Evolutionary conservation across 495 filamentous ascomycete genomes (phyloP), one percentile per base, ranked within the genome.

Genomic region (Tuber calosporum): DNA sequence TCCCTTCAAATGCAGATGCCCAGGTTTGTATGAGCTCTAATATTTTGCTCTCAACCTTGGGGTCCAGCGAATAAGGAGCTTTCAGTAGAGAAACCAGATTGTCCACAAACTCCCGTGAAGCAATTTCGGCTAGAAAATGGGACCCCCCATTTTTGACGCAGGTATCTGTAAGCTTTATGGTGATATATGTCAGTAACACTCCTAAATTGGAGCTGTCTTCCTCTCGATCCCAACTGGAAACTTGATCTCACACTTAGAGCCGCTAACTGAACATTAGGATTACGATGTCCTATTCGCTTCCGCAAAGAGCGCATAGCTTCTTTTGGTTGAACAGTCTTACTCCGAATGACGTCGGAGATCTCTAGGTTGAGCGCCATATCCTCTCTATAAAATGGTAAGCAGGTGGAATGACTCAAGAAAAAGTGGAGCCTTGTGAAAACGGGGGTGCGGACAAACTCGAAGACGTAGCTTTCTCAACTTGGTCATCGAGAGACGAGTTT

Each of bases 71-170:
- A 40, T 88, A 89, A 30, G 88, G 88, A 8, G 88, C 89, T 81
- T 94, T 95, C 53, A 98, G 85, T 9, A 99, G 85, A 26, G 93
- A 97, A 15, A 93, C 91, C 42, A 98, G 83, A 79, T 96, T 97
- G 83, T 98, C 95, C 92, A 99, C 96, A 78, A 98, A 99, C 84
- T 99, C 95, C 72, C 94, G 88, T 3, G 94, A 97, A 20, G 95
- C 94, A 73, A 99, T 94, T 83, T 98, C 95, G 69, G 89, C 86
- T 66, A 99, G 88, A 81, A 99, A 99, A 83, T 99, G 95, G n/a
- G 90, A 88, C 66, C 95, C 95, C 37, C 95, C 95, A 84, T 99
- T 99, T 83, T 99, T 99, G 41, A 98, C 94, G 81, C 95, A 98
- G 8, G 95, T 98, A 84, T 99, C 95, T 41, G 94, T 97, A 74